Conservation (phyloP, 78 protist species). For the Guillardia theta region DNA sequence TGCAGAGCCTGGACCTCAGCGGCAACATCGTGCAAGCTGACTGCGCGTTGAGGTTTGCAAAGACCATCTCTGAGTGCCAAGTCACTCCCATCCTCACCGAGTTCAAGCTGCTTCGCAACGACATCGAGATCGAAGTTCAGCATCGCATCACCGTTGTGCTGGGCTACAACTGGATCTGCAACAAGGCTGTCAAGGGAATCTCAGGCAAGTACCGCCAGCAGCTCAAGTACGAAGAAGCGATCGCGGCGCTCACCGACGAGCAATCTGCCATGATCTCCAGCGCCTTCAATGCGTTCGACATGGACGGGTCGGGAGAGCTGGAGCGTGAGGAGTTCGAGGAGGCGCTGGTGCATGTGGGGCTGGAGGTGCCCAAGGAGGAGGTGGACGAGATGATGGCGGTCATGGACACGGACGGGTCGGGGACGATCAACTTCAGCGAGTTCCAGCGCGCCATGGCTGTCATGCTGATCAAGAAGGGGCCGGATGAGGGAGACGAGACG, state of each 20-base stretch:
- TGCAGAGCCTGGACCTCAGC: constrained; percentile 14
- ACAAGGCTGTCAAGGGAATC: background rate
- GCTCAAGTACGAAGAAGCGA: background rate
- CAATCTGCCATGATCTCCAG: background rate
- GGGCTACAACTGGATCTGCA: background rate
- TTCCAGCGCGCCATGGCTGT: constrained; percentile 6
- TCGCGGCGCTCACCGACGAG: background rate
- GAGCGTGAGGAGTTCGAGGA: background rate
- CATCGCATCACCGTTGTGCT: too few species aligned
- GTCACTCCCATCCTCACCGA: too few species aligned
- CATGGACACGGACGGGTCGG: background rate
- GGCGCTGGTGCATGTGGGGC: background rate
- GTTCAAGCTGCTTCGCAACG: too few species aligned
- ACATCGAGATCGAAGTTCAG: too few species aligned
- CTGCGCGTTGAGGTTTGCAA: too few species aligned
- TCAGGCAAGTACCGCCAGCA: background rate
- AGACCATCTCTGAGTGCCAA: too few species aligned
- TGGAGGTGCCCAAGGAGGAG: background rate
- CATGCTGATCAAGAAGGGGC: background rate
- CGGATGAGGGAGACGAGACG: background rate
- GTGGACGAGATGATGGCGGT: background rate
- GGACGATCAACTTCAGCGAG: background rate
- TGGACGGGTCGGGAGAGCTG: background rate
- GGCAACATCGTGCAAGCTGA: background rate
- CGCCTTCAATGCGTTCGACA: background rate